Percentiles rank a stretch among this genome's conserved stretches.
Evolutionary conservation across 805 yeast species (phyloP).

Genomic region (Barnettozyma pratensis): DNA sequence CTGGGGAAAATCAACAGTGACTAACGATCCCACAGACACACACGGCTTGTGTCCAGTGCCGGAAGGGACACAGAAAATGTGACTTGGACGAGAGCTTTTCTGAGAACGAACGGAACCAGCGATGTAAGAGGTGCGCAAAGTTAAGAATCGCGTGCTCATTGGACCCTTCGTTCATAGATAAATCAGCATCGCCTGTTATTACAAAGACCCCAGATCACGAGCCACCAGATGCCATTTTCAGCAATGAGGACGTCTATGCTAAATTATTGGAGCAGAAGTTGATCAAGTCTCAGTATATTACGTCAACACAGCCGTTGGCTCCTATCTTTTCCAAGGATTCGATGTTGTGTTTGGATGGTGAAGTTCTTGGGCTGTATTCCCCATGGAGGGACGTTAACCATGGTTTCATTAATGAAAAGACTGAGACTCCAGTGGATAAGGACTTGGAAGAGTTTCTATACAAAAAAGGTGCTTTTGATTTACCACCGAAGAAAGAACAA

Average conservation of each 20-base stretch:
- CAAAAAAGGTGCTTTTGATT: conserved; percentile 7
- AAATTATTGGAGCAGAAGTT: conserved; percentile 4
- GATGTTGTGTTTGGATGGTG: conserved; percentile 10
- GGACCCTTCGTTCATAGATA: background rate
- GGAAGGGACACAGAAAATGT: conserved; percentile 6
- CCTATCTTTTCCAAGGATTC: conserved; percentile 11
- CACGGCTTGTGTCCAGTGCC: conserved; percentile 3
- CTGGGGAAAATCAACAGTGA: background rate
- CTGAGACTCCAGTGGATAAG: conserved; percentile 1
- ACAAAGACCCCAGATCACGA: background rate
- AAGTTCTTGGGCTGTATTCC: conserved; percentile 8
- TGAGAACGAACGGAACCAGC: background rate
- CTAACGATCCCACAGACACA: conserved; percentile 3
- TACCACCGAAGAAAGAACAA: conserved; percentile 3
- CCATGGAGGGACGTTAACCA: conserved; percentile 9
- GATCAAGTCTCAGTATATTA: conserved; percentile 8
- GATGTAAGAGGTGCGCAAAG: conserved; percentile 1
- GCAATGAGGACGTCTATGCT: conserved; percentile 8
- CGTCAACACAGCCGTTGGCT: conserved; percentile 11
- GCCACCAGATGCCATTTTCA: background rate
- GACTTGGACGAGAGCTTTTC: background rate
- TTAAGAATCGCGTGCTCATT: conserved; percentile 1
- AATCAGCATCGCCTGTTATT: background rate
- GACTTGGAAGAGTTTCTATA: conserved; percentile 3
- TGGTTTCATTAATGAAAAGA: background rate